phyloP scores from a whole-genome alignment of 192 early-diverging fungal genomes.

The Backusella tarrabulga region DNA sequence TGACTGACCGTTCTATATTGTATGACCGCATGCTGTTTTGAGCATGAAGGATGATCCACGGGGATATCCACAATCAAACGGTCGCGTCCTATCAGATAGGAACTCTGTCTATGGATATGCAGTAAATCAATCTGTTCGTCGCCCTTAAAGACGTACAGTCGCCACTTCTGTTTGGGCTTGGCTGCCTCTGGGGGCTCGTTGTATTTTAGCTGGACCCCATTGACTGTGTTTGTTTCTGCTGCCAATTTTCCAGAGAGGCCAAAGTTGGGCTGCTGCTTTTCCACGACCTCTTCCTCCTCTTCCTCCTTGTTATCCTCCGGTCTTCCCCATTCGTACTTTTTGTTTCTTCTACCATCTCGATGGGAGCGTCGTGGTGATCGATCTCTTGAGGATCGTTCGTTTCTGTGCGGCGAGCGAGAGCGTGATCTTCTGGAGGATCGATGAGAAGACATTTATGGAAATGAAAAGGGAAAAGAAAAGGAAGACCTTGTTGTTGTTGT shows the following conservation, averaged over 20 bases:
- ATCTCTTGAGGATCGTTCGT: background rate
- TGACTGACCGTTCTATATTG: conserved; percentile 74
- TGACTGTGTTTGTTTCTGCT: conserved; percentile 84
- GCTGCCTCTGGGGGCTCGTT: conserved; percentile 90
- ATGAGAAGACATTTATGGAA: conserved; percentile 11
- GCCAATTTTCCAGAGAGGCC: conserved; percentile 83
- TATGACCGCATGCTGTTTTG: conserved; percentile 91
- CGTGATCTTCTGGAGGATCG: background rate
- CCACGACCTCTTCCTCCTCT: conserved; percentile 35
- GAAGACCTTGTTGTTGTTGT: background rate
- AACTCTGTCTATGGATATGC: conserved; percentile 82
- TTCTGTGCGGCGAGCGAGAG: background rate
- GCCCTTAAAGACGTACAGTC: conserved; percentile 94
- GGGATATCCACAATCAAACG: conserved; percentile 88
- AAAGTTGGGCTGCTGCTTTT: conserved; percentile 81
- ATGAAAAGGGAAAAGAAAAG: background rate
- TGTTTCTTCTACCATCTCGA: conserved; percentile 14
- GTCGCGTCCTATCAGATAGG: conserved; percentile 86
- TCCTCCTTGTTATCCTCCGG: conserved; percentile 28
- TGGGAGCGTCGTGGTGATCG: conserved; percentile 27
- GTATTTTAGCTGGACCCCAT: conserved; percentile 89
- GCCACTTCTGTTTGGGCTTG: conserved; percentile 70
- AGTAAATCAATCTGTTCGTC: conserved; percentile 85
- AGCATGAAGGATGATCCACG: conserved; percentile 92
- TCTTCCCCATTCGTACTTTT: conserved; percentile 41